A percentile compares a stretch with the other conserved stretches of the same genome.
phyloP scores from a whole-genome alignment of 2,329 filamentous ascomycete species.

The Penicillium aurantiogriseum region DNA sequence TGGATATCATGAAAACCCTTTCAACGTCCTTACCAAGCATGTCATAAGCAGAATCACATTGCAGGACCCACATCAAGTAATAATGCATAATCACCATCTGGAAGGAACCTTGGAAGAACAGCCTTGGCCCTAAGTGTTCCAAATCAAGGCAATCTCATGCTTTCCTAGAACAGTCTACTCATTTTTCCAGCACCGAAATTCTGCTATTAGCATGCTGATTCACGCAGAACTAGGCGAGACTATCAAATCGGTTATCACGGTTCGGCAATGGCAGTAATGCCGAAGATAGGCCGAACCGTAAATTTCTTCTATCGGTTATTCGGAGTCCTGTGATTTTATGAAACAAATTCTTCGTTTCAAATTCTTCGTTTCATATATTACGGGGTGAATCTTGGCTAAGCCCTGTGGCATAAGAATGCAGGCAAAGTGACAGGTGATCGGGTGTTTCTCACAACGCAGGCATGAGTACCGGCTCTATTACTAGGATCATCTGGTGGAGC shows the following conservation, averaged over 20 bases:
- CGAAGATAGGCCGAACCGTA: not conserved
- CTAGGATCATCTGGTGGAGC: not conserved
- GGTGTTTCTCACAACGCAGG: not conserved
- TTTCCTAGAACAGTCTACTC: not conserved
- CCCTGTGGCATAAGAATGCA: not conserved
- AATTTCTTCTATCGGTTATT: not conserved
- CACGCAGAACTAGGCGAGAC: not conserved
- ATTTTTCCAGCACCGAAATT: not conserved
- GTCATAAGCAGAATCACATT: not conserved
- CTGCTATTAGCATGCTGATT: not conserved
- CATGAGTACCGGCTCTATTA: not conserved
- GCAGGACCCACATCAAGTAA: not conserved
- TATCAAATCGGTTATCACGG: too few relatives aligned
- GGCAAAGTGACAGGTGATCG: not conserved
- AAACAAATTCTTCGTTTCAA: not conserved
- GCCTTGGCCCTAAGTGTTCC: not conserved
- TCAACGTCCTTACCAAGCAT: slow-evolving; percentile 1
- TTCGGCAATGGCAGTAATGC: not conserved
- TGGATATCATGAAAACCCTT: not conserved
- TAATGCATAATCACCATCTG: not conserved
- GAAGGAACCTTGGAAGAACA: not conserved
- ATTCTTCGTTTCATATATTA: not conserved
- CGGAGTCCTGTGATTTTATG: not conserved
- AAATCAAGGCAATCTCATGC: too few relatives aligned
- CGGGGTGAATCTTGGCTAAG: not conserved